Percentiles rank a stretch among this genome's conserved stretches.
These are phyloP conservation scores for Marchantia polymorpha DNA, from an alignment of 225 moss, liverwort and hornwort genomes.

Conservation along the genomic window DNA sequence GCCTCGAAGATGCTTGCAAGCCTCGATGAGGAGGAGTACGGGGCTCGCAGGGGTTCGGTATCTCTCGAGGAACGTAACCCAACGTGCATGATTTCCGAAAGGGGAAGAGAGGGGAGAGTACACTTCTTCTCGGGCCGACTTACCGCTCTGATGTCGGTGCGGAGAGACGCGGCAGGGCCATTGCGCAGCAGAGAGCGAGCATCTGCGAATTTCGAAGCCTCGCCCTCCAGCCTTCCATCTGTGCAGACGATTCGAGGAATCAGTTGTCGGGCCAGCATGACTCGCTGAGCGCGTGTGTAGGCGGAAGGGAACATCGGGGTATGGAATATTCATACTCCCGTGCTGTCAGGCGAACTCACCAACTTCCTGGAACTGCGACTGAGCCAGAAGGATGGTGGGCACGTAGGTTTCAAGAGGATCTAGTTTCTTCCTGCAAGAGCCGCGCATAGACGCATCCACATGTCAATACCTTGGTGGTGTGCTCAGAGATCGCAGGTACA, in stretches of 20 bases:
- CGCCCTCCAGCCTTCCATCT: conserved; percentile 76
- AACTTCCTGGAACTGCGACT: conserved; percentile 87
- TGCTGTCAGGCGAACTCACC: conserved; percentile 38
- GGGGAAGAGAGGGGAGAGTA: no score
- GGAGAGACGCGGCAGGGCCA: conserved; percentile 93
- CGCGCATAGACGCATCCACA: background rate
- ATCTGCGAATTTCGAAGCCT: conserved; percentile 65
- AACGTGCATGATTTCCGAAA: no score
- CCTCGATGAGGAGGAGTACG: background rate
- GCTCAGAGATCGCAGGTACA: background rate
- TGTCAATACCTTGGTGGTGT: background rate
- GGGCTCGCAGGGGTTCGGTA: background rate
- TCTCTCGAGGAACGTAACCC: no score
- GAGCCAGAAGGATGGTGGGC: conserved; percentile 81
- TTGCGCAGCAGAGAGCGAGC: conserved; percentile 79
- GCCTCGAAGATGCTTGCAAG: background rate
- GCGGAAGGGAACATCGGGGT: background rate
- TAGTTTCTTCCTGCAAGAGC: conserved; percentile 72
- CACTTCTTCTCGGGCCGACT: background rate
- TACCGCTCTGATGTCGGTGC: conserved; percentile 91
- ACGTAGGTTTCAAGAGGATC: conserved; percentile 94
- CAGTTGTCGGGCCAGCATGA: background rate
- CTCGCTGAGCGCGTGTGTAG: background rate
- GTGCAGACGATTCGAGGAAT: background rate
- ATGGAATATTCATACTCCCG: background rate